Conservation (phyloP, 2,329 filamentous ascomycete genomes). For the Colletotrichum chlorophyti region DNA sequence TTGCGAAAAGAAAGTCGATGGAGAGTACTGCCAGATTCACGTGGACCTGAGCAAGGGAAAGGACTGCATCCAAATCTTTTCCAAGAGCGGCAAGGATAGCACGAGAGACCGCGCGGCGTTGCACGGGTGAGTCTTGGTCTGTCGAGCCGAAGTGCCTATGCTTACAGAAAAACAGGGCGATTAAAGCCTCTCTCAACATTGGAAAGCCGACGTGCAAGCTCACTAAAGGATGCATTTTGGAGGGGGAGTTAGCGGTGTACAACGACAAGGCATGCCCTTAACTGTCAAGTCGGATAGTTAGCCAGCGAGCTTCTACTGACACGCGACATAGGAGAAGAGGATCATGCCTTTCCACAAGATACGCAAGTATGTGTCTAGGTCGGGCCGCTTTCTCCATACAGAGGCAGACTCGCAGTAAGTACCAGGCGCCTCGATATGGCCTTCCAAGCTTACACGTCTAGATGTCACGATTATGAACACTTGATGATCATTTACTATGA, state of each 20-base stretch:
- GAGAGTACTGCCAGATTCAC: slow-evolving; percentile 91
- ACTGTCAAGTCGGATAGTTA: too few species aligned
- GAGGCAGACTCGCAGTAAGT: slow-evolving; percentile 72
- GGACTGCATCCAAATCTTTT: slow-evolving; percentile 79
- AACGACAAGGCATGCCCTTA: slow-evolving; percentile 61
- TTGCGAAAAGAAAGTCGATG: slow-evolving; percentile 84
- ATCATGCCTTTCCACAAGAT: slow-evolving; percentile 84
- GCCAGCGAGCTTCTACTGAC: slow-evolving; percentile 33
- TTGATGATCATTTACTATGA: slow-evolving; percentile 70
- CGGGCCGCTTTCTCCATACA: slow-evolving; percentile 73
- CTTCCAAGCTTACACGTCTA: slow-evolving; percentile 37
- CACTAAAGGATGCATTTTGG: slow-evolving; percentile 73
- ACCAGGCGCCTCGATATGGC: too few species aligned
- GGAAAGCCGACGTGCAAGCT: slow-evolving; percentile 65
- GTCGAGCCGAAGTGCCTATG: background rate
- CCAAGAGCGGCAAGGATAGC: slow-evolving; percentile 91
- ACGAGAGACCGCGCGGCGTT: slow-evolving; percentile 72
- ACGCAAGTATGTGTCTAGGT: slow-evolving; percentile 78
- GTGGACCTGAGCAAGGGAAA: slow-evolving; percentile 67
- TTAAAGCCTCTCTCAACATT: slow-evolving; percentile 70
- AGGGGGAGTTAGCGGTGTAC: slow-evolving; percentile 84
- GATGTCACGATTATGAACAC: slow-evolving; percentile 57
- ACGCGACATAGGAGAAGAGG: slow-evolving; percentile 51
- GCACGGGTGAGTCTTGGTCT: slow-evolving; percentile 51
- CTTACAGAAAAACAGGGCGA: slow-evolving; percentile 47